Conservation (phyloP, 306 rosid species). For the Acacia crassicarpa region DNA sequence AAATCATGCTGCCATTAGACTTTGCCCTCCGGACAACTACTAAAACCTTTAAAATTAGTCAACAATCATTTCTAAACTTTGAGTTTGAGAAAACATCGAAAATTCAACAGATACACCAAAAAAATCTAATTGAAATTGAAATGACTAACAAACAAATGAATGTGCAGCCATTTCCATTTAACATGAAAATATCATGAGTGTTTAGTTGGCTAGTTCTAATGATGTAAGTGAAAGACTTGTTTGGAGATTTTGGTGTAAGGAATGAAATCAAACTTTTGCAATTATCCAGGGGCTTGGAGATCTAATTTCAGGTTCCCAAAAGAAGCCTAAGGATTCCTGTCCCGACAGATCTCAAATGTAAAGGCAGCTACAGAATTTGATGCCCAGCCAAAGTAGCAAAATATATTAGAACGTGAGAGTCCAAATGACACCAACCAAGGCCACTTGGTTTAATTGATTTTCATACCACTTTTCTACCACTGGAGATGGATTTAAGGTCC, state of each 20-base stretch:
- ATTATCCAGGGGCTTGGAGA: neutral
- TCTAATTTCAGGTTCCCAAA: no score
- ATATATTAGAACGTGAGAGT: neutral
- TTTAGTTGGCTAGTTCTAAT: neutral
- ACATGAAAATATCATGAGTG: neutral
- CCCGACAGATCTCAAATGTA: no score
- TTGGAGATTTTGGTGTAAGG: neutral
- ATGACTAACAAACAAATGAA: no score
- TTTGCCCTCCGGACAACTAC: neutral
- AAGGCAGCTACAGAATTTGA: neutral
- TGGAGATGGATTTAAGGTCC: neutral
- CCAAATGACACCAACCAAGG: neutral
- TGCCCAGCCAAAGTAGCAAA: neutral
- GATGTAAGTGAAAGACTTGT: constrained; percentile 4
- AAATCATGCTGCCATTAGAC: neutral
- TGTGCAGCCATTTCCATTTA: no score
- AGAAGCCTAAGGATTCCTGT: no score
- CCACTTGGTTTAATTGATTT: neutral
- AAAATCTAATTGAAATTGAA: no score
- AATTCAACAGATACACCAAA: no score
- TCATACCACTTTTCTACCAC: neutral
- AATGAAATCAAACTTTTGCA: neutral
- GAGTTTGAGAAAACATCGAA: no score
- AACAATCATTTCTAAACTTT: neutral
- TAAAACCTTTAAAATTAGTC: neutral